Base-by-base conservation (phyloP, 306 rosid species). In the Lathyrus tuberosus region DNA sequence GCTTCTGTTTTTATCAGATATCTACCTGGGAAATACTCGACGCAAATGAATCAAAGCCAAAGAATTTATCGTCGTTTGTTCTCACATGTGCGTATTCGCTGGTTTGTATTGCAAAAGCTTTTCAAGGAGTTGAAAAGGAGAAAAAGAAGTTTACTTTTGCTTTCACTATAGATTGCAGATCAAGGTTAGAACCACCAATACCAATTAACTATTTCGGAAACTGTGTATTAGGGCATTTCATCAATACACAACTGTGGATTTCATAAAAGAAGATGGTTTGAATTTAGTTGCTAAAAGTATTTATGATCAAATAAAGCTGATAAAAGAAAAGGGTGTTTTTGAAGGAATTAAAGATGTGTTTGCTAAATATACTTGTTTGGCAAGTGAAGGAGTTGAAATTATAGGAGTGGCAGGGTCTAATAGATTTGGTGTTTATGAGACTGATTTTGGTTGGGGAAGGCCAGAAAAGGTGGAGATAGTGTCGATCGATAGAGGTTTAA, bases 391-490 rank as follows among this genome's bases (percentile, higher is more conserved):
- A 26, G 11, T 13, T 42, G 43, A 72, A 15, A 3, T 42, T 0
- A 2, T 82, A 0, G 69, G 81, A 17, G 60, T 77, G 2, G 85
- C 86, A 0, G 91, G 88, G 44, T 83, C 87, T 37, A 77, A 76
- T 38, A 22, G 77, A 18, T 76, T 83, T 42, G 79, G 84, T 43
- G 70, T 86, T 13, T 86, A 83, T 24, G 79, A 33, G 0, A 30
- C 8, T 18, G 88, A 86, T 62, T 81, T 83, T 61, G 88, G 91
- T 8, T 86, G 86, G 87, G 90, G 86, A 6, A 79, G 0, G 18
- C 86, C 87, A 0, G 12, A 4, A 0, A 83, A 80, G 65, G 88
- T 86, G 79, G 87, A 79, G 66, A 65, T 81, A 16, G 14, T 51
- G 0, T 81, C 84, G 1, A 12, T 70, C 1, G 77, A 74, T 30